phyloP scores from a whole-genome alignment of 495 filamentous ascomycete genomes.

The Emericellopsis terricola region DNA sequence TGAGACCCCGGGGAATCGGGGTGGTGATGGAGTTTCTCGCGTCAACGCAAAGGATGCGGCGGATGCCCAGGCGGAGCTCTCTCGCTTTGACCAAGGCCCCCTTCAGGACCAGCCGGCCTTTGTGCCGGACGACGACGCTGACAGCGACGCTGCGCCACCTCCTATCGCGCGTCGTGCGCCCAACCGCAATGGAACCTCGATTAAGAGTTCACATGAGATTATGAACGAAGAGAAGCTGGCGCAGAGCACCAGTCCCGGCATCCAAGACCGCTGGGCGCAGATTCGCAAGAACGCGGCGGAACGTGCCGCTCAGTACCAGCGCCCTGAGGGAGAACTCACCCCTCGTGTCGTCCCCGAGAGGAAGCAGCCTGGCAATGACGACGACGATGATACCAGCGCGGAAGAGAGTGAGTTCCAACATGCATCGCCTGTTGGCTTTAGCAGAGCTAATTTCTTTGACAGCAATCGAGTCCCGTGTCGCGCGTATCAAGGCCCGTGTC shows the following conservation, averaged over 20 bases:
- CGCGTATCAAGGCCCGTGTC: slow-evolving; percentile 92
- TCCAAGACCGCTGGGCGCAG: slow-evolving; percentile 75
- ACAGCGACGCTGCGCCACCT: slow-evolving; percentile 21
- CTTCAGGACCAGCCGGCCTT: slow-evolving; percentile 76
- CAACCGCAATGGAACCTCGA: slow-evolving; percentile 4
- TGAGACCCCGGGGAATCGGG: background rate
- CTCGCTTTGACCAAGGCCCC: slow-evolving; percentile 80
- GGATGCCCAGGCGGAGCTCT: slow-evolving; percentile 53
- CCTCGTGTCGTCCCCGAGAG: slow-evolving; percentile 24
- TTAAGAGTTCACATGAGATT: slow-evolving; percentile 3
- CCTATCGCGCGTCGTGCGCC: slow-evolving; percentile 18
- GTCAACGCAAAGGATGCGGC: slow-evolving; percentile 46
- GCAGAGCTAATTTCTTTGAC: slow-evolving; percentile 11
- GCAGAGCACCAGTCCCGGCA: slow-evolving; percentile 14
- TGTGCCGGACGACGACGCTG: slow-evolving; percentile 43
- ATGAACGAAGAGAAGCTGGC: slow-evolving; percentile 10
- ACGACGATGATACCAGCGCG: slow-evolving; percentile 72
- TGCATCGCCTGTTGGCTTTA: slow-evolving; percentile 1
- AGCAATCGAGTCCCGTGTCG: slow-evolving; percentile 93
- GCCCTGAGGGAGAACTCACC: slow-evolving; percentile 45
- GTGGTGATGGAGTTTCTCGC: slow-evolving; percentile 33
- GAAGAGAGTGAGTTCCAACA: slow-evolving; percentile 69
- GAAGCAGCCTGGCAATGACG: slow-evolving; percentile 23
- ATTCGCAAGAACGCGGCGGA: slow-evolving; percentile 88
- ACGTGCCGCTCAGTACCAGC: slow-evolving; percentile 38